Conservation (phyloP, 169 alveolate species). For the Sarcocystis neurona region DNA sequence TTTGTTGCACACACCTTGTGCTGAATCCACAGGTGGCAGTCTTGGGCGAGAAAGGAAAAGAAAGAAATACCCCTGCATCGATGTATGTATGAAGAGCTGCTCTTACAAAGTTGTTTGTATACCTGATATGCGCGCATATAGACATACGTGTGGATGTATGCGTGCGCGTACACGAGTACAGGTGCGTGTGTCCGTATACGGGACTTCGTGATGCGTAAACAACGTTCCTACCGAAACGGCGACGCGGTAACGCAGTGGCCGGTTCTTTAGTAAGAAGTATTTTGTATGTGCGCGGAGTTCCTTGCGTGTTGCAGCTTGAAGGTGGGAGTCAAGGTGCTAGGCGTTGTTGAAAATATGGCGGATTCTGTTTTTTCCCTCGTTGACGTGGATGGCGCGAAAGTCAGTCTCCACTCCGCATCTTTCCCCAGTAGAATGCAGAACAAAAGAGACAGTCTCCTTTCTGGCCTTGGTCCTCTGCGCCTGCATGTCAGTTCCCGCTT, state of each 20-base stretch:
- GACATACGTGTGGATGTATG: background rate
- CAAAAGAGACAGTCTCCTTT: too few relatives aligned
- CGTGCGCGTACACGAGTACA: background rate
- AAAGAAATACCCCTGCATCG: background rate
- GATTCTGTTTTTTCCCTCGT: constrained; percentile 73
- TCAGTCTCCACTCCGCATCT: too few relatives aligned
- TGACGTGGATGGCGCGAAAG: constrained; percentile 68
- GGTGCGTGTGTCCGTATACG: background rate
- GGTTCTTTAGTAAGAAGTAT: background rate
- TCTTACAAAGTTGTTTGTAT: too few relatives aligned
- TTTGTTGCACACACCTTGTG: background rate
- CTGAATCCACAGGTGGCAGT: background rate
- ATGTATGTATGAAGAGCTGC: background rate
- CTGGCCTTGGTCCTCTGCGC: too few relatives aligned
- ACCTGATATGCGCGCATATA: background rate
- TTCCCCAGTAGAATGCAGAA: too few relatives aligned
- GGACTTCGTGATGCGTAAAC: constrained; percentile 36
- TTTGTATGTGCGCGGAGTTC: background rate
- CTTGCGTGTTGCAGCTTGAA: constrained; percentile 71
- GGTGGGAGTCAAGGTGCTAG: constrained; percentile 88
- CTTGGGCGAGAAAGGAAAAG: background rate
- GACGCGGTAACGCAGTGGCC: background rate
- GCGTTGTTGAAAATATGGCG: constrained; percentile 97
- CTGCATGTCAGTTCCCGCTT: too few relatives aligned
- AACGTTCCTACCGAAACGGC: background rate